Base-by-base conservation (phyloP, 768 basidiomycete species). In the Mycena filopes region DNA sequence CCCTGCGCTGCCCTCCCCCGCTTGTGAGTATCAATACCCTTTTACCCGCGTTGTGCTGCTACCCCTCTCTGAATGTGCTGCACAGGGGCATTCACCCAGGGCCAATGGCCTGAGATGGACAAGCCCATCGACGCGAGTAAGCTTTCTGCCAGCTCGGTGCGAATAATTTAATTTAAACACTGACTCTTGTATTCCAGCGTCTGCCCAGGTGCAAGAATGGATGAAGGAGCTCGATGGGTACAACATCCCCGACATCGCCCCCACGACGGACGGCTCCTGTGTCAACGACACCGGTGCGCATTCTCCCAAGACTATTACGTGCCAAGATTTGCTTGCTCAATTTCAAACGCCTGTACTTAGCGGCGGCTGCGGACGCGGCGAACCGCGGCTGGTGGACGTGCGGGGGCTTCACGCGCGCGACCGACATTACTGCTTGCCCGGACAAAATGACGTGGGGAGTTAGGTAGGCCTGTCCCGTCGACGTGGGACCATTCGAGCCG, bases 321-420 rank as follows among this genome's bases (percentile, higher is more conserved):
- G 54, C 43, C 42, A 50, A 47, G 55, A 46, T 53, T 54, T 42
- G 49, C 23, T 16, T 43, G 16, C n/a, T n/a, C 69, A 82, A 89
- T 21, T 43, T 28, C 26, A 25, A 55, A 13, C 6, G 26, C n/a
- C n/a, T n/a, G n/a, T n/a, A n/a, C 40, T 25, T 46, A 25, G 74
- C 71, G 9, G 85, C 87, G 5, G 87, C 85, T 6, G 79, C 85
- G 0, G 76, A 89, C 46, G 86, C 89, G 36, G 78, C 84, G n/a
- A 76, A 76, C 47, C 87, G 87, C 68, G 94, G 94, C 46, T 96
- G 94, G 94, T 96, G 94, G 94, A 93, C 95, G 29, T 96, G 94
- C 71, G 92, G 93, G 71, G 90, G 90, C 13, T 82, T 81, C 70
- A 88, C 88, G 16, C 83, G 90, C 10, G 60, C 68, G 49, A 84